Base-by-base conservation (phyloP, 495 filamentous ascomycete species). In the Neurospora terricola region DNA sequence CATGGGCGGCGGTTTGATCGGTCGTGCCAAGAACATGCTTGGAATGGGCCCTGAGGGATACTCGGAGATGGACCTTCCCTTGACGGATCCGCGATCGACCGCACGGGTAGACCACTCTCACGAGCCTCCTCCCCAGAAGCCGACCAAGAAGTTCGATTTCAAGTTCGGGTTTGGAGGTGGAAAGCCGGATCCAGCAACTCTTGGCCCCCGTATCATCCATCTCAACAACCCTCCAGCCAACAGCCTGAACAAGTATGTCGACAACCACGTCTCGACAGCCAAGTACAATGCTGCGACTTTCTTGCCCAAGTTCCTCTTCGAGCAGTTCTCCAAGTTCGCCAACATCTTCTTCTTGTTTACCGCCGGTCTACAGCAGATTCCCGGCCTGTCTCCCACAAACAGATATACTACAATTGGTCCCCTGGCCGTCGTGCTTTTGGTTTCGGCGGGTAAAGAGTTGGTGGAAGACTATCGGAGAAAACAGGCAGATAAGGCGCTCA, bases 261-360 rank as follows among this genome's bases (percentile, higher is more conserved):
- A 95, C 86, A 99, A 99, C 80, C 93, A 98, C 80, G 91, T 99
- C 66, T 98, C 95, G 8, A 99, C 96, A 3, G 91, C 96, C 76
- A 99, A 99, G 80, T 99, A 99, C 87, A 99, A 98, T 81, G 77
- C 94, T 78, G 86, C 92, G 70, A 97, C 93, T n/a, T 98, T 98
- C 81, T 78, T 98, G 37, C 95, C 96, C 69, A 99, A 99, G 82
- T 99, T 99, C 84, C 85, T 99, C 27, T 96, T 94, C 82, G 96
- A 99, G 79, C 96, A 99, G 82, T 99, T 99, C 85, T 97, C 94
- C 69, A 99, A 97, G 84, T 98, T 97, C 83, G 96, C 96, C 83
- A 99, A 99, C 80, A 80, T 99, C 75, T 99, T 99, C 86, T 99
- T 99, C 91, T 90, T 99, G 78, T 98, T 99, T 82, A 99, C 96